Evolutionary conservation across 2,329 filamentous ascomycete genomes (phyloP).

Genomic region (Pseudopithomyces maydicus): DNA sequence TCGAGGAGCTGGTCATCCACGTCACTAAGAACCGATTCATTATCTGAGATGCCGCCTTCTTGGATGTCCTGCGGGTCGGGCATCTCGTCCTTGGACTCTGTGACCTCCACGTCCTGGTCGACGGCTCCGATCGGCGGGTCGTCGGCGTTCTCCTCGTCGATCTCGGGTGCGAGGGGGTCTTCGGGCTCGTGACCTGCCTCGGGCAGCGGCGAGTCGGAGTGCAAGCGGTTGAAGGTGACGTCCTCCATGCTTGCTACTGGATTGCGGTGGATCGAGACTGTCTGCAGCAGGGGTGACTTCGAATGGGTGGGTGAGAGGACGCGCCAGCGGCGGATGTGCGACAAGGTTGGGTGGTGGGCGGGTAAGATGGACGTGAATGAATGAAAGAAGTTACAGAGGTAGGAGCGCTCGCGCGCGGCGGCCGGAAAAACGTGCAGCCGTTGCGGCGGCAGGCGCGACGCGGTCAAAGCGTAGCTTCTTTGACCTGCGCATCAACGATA

Average conservation of each 20-base stretch:
- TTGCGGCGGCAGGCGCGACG: conserved; percentile 1
- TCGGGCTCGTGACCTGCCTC: conserved; percentile 54
- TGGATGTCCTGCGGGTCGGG: conserved; percentile 44
- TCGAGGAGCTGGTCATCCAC: conserved; percentile 64
- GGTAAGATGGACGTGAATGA: not conserved
- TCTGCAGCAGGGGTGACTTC: not conserved
- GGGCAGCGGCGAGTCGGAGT: conserved; percentile 48
- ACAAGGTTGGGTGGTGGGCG: not conserved
- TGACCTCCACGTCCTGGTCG: conserved; percentile 52
- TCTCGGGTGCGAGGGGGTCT: conserved; percentile 52
- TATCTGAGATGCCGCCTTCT: conserved; percentile 57
- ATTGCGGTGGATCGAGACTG: not conserved
- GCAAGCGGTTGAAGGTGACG: conserved; percentile 46
- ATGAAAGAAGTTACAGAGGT: conserved; percentile 4
- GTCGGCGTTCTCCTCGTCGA: conserved; percentile 55
- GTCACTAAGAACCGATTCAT: conserved; percentile 67
- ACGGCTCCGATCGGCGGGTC: conserved; percentile 51
- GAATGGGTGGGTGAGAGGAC: not conserved
- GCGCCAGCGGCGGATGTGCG: not conserved
- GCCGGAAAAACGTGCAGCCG: conserved; percentile 7
- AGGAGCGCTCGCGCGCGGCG: not conserved
- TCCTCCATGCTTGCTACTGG: conserved; percentile 47
- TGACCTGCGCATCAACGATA: not conserved
- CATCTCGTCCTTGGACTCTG: conserved; percentile 45
- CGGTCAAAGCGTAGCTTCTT: not conserved